Evolutionary conservation across 2,329 filamentous ascomycete genomes (phyloP), one percentile per base, ranked within the genome.

Genomic region (Fusarium begoniae): DNA sequence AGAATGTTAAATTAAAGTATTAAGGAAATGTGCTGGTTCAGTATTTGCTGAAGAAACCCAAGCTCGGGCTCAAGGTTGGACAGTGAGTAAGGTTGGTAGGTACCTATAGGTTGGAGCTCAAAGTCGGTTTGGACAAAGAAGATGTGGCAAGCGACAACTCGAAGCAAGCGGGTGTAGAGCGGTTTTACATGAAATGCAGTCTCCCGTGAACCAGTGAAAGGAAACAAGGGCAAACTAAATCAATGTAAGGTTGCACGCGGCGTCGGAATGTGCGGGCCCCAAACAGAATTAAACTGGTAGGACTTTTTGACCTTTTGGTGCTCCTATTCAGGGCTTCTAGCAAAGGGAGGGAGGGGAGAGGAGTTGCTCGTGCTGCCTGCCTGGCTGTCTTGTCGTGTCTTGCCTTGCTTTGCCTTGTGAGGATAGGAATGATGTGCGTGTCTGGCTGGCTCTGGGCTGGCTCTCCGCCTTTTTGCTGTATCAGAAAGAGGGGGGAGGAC

Each of bases 371-470:
- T 67, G 71, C 61, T 66, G 67, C 63, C 61, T 66, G 67, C 63
- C 48, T 40, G 20, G 35, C 24, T 55, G 35, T 40, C 35, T 54
- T 53, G 30, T 51, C 30, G 12, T 51, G 48, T 24, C 50, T 54
- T 53, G 50, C 18, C 50, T 35, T 50, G 24, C 22, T 35, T 54
- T 53, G 50, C 32, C n/a, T 35, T 58, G 24, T 10, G 35, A 37
- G 57, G 76, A 65, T 64, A 62, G 74, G 71, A 74, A 74, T 74
- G 70, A 74, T 74, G 63, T 78, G 77, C 81, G 77, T 83, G 81
- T 82, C 81, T 82, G 72, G 70, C 40, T 38, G 72, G 70, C 40
- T 38, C 37, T 38, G 41, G 41, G n/a, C 48, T 40, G 64, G 32
- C 57, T 65, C 56, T 63, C 65, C 61, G 41, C 53, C 45, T 48